Conservation (phyloP, 2,329 filamentous ascomycete genomes). For the Penicillium crustosum region DNA sequence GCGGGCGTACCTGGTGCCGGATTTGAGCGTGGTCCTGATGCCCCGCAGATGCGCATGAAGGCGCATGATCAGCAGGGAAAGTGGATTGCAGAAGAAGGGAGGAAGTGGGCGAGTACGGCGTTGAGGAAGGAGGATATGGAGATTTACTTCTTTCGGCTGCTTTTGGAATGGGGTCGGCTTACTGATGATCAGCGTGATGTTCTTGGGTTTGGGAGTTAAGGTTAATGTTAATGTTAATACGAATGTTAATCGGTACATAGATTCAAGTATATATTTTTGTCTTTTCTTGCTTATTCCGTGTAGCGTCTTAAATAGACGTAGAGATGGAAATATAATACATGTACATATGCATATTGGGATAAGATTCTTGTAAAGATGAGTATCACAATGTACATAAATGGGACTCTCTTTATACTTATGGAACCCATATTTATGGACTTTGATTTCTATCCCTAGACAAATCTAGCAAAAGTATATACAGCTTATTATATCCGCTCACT, state of each 20-base stretch:
- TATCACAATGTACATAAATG: too few species aligned
- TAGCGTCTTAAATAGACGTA: neutral
- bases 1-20: conserved; percentile 48
- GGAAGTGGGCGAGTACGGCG: conserved; percentile 63
- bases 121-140: conserved; percentile 73
- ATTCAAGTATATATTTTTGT: neutral
- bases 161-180: conserved; percentile 74
- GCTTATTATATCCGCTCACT: too few species aligned
- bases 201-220: conserved; percentile 41
- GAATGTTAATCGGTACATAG: neutral
- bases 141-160: conserved; percentile 73
- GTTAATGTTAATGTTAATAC: conserved; percentile 8
- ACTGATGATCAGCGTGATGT: conserved; percentile 60
- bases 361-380: too few species aligned
- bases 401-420: too few species aligned
- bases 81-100: conserved; percentile 66
- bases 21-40: conserved; percentile 37
- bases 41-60: conserved; percentile 50
- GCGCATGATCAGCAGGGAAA: conserved; percentile 55
- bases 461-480: too few species aligned
- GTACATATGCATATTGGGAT: too few species aligned
- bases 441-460: too few species aligned
- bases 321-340: too few species aligned
- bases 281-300: neutral
- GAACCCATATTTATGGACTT: too few species aligned